Percentiles rank a stretch among this genome's conserved stretches.
These are phyloP conservation scores for Eremothecium coryli DNA, from an alignment of 1,139 yeast species.

Conservation along the genomic window DNA sequence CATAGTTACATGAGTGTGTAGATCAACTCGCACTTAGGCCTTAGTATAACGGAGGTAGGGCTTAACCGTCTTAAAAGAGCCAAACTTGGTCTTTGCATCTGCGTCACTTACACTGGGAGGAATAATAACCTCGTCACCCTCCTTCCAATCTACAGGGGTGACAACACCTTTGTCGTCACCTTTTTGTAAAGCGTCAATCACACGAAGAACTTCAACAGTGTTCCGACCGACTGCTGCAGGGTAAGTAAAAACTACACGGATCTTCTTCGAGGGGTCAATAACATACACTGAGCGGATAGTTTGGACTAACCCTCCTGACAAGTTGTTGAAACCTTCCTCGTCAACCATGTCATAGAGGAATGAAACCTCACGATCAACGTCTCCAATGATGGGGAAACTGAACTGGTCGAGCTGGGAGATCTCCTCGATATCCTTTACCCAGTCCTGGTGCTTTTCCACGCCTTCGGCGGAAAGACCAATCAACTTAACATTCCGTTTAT, in stretches of 20 bases:
- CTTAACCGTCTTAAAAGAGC: conserved; percentile 69
- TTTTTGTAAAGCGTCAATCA: conserved; percentile 73
- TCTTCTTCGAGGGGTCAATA: conserved; percentile 79
- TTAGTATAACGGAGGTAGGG: conserved; percentile 69
- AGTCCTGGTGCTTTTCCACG: conserved; percentile 63
- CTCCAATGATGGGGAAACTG: conserved; percentile 82
- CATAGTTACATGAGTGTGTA: too few relatives aligned
- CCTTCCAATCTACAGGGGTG: conserved; percentile 59
- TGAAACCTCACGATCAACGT: conserved; percentile 69
- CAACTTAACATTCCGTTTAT: conserved; percentile 69
- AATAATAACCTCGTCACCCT: conserved; percentile 80
- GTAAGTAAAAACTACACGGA: conserved; percentile 72
- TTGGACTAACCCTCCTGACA: conserved; percentile 58
- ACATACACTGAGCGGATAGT: conserved; percentile 84
- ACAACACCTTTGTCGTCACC: conserved; percentile 73
- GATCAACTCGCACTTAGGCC: too few relatives aligned
- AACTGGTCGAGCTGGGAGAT: conserved; percentile 56
- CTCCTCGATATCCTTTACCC: conserved; percentile 87
- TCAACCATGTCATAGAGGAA: conserved; percentile 84
- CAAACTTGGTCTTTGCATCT: conserved; percentile 74
- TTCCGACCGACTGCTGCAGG: conserved; percentile 92
- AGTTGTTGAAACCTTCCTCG: conserved; percentile 74
- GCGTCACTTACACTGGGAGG: conserved; percentile 76
- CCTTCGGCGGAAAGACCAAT: conserved; percentile 80
- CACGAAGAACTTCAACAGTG: conserved; percentile 79